Conservation (phyloP, 495 filamentous ascomycete species). For the Pseudoneurospora amorphoporcata region DNA sequence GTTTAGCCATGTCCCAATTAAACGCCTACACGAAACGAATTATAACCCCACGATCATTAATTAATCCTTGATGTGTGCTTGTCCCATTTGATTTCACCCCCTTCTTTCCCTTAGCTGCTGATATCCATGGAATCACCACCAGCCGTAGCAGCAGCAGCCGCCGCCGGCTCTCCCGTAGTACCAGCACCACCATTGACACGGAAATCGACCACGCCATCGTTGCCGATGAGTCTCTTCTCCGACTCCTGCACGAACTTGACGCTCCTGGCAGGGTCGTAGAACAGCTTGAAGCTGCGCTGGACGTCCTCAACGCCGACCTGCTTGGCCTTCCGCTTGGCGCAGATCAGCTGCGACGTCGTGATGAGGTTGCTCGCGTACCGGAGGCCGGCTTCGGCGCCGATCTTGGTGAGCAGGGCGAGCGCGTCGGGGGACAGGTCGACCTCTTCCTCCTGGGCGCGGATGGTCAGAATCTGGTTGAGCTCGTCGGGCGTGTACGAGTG, state of each 20-base stretch:
- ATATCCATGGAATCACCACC: constrained; percentile 75
- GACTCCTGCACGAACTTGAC: constrained; percentile 83
- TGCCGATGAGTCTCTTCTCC: constrained; percentile 86
- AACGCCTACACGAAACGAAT: background rate
- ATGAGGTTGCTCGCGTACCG: constrained; percentile 94
- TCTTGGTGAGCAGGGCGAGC: constrained; percentile 84
- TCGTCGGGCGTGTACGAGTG: constrained; percentile 79
- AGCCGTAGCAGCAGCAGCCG: background rate
- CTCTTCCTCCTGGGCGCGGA: constrained; percentile 91
- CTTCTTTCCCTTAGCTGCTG: constrained; percentile 18
- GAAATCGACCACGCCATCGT: constrained; percentile 70
- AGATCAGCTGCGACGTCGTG: constrained; percentile 77
- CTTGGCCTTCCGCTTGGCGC: constrained; percentile 62
- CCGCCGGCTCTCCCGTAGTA: background rate
- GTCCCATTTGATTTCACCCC: background rate
- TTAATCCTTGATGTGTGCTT: background rate
- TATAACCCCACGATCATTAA: background rate
- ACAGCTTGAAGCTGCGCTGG: constrained; percentile 82
- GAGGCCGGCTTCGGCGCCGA: constrained; percentile 84
- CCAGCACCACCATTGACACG: constrained; percentile 45
- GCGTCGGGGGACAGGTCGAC: constrained; percentile 84
- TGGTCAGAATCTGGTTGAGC: constrained; percentile 79
- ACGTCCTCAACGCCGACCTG: constrained; percentile 83
- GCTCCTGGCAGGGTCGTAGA: constrained; percentile 80
- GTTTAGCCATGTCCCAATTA: background rate